phyloP scores from a whole-genome alignment of 2,329 filamentous ascomycete species.

The Fusarium nelsonii region DNA sequence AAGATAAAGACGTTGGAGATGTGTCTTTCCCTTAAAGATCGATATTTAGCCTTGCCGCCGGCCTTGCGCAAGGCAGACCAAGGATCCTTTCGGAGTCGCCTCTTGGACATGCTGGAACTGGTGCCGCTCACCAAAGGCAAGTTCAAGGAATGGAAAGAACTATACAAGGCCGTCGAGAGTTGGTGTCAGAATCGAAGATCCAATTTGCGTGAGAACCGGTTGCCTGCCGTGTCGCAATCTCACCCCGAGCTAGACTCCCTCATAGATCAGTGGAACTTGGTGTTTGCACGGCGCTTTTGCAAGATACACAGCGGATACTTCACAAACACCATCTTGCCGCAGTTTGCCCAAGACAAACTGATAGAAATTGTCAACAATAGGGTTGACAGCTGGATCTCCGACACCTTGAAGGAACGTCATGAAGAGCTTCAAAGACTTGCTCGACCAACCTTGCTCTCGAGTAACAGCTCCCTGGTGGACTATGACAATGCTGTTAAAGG shows the following conservation, averaged over 20 bases:
- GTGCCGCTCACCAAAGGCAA: neutral
- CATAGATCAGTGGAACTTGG: conserved; percentile 39
- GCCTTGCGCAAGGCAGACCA: neutral
- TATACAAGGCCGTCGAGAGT: neutral
- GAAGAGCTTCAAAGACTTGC: conserved; percentile 3
- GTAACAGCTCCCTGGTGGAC: neutral
- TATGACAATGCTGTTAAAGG: conserved; percentile 4
- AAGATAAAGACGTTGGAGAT: neutral
- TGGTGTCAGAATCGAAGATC: conserved; percentile 25
- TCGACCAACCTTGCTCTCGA: neutral
- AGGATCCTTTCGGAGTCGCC: conserved; percentile 1
- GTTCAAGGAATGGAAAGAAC: neutral
- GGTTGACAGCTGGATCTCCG: conserved; percentile 2
- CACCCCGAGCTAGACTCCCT: conserved; percentile 11
- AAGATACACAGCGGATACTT: conserved; percentile 8
- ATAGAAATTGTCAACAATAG: neutral
- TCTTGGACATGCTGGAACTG: neutral
- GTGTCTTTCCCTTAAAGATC: neutral
- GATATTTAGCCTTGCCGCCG: neutral
- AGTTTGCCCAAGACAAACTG: neutral
- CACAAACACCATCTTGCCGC: neutral
- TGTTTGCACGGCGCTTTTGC: conserved; percentile 28
- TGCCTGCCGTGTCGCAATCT: neutral
- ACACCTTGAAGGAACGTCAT: conserved; percentile 2
- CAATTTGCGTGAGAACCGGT: neutral